Base-by-base conservation (phyloP, 2,329 filamentous ascomycete species). In the Pseudogymnoascus sp. region DNA sequence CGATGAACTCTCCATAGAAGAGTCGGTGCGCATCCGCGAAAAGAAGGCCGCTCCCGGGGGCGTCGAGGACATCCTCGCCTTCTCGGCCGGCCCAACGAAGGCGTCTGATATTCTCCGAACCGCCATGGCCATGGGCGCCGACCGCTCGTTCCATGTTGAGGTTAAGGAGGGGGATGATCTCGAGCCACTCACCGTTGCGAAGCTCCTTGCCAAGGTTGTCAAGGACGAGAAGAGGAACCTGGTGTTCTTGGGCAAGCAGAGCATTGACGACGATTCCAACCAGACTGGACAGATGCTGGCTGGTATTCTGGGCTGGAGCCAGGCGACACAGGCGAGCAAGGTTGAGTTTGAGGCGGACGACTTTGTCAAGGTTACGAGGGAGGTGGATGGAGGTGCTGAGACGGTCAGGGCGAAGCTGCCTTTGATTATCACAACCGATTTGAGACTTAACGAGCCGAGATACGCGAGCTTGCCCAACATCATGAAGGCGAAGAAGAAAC, bases 401-500 rank as follows among this genome's bases (percentile, higher is more conserved):
- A 97, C 92, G 65, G 79, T 99, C 61, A 82, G 81, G 74, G 86
- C 90, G 1, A 90, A 88, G 79, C 77, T 99, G 75, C 94, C 94
- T 0, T 86, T 97, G 86, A 79, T 99, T 59, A 89, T 99, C 69
- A 99, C 94, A 64, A 96, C 94, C 64, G 94, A 99, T 79, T 75
- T 99, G 77, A 80, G 94, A 59, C 78, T 99, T 74, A 99, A 99
- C 72, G 91, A 95, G 83, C 94, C 94, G 63, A 81, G 94, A 66
- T 99, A 96, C 74, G 94, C 93, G 20, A 96, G 86, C 75, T 75
- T 99, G 83, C 93, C 92, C 58, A 97, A 97, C 74, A 97, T 99
- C 67, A 99, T 99, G 94, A 99, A 97, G 87, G 94, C 94, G 60
- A 99, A 99, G 89, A 99, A 97, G 89, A 99, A 99, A 88, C 90